Evolutionary conservation across 768 basidiomycete genomes (phyloP).

Genomic region (Podaxis sp.): DNA sequence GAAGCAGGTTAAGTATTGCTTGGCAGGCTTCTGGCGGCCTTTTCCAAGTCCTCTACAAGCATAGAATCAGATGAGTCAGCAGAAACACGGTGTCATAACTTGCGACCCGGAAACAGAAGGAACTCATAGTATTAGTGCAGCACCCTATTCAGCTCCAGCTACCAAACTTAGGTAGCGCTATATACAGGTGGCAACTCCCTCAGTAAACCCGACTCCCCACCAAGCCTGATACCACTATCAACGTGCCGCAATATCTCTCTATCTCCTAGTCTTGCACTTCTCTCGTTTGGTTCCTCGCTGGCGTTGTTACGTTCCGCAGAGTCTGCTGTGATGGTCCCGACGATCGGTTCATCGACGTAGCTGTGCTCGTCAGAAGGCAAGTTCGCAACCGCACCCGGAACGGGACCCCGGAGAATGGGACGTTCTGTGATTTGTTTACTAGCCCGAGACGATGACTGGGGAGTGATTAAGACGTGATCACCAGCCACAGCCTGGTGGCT

Average conservation of each 20-base stretch:
- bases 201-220: neutral
- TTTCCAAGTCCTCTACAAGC: too few species aligned
- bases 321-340: neutral
- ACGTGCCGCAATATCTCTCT: slow-evolving; percentile 23
- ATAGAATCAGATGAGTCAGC: too few species aligned
- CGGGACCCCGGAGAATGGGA: too few species aligned
- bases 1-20: too few species aligned
- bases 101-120: too few species aligned
- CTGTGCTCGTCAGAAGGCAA: neutral
- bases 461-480: too few species aligned
- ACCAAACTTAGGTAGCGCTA: slow-evolving; percentile 22
- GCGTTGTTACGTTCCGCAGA: neutral
- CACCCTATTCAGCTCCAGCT: neutral
- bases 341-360: neutral
- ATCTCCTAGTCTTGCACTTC: neutral
- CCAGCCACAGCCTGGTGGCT: too few species aligned
- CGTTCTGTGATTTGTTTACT: too few species aligned
- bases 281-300: neutral
- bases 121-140: neutral
- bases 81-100: too few species aligned
- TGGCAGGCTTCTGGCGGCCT: too few species aligned
- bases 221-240: slow-evolving; percentile 28
- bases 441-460: too few species aligned
- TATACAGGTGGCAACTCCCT: slow-evolving; percentile 34
- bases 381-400: too few species aligned